phyloP scores from a whole-genome alignment of 2,329 filamentous ascomycete species.

The Apiospora marii region DNA sequence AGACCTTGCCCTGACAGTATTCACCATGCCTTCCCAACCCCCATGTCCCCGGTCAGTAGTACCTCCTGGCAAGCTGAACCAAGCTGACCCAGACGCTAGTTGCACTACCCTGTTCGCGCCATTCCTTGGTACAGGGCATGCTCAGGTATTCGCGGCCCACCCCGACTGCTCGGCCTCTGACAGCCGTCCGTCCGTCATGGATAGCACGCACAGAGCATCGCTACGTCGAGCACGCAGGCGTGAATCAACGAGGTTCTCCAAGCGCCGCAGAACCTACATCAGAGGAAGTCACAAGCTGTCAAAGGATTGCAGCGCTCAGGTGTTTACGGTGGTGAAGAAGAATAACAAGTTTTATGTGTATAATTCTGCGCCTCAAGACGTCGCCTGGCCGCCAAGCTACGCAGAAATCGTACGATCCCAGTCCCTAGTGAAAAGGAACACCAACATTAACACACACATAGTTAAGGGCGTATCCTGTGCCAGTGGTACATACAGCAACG shows the following conservation, averaged over 20 bases:
- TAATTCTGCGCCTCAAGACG: background rate
- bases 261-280: background rate
- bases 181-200: background rate
- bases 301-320: background rate
- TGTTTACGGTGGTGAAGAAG: background rate
- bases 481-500: background rate
- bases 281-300: background rate
- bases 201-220: background rate
- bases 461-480: background rate
- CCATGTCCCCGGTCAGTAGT: background rate
- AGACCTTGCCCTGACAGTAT: background rate
- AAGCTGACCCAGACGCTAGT: background rate
- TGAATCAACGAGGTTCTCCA: slow-evolving; percentile 3
- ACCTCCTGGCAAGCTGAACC: background rate
- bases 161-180: background rate
- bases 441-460: background rate
- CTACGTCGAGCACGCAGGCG: background rate
- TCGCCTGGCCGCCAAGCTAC: background rate
- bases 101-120: background rate
- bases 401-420: background rate
- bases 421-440: background rate
- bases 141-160: slow-evolving; percentile 1
- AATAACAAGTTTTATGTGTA: background rate
- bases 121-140: slow-evolving; percentile 1
- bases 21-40: background rate